Conservation (phyloP, 768 basidiomycete genomes). For the Wakefieldia striispora region DNA sequence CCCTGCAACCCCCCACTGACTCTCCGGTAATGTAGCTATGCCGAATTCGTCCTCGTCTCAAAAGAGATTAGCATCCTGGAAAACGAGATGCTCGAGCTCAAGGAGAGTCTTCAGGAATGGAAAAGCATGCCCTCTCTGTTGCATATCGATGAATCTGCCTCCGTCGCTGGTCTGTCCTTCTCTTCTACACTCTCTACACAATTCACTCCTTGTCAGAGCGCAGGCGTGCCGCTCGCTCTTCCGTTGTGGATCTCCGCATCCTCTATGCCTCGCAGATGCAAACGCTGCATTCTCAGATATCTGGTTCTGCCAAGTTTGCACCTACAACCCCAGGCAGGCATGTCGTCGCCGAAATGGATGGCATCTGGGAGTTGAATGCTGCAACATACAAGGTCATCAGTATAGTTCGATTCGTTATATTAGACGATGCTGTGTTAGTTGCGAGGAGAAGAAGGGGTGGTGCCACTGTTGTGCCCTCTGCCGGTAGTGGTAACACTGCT, state of each 20-base stretch:
- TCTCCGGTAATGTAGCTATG: slow-evolving; percentile 59
- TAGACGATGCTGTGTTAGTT: slow-evolving; percentile 90
- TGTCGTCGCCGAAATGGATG: slow-evolving; percentile 81
- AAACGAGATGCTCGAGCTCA: slow-evolving; percentile 97
- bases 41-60: slow-evolving; percentile 94
- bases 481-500: slow-evolving; percentile 58
- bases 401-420: slow-evolving; percentile 82
- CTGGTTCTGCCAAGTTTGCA: slow-evolving; percentile 93
- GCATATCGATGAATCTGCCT: slow-evolving; percentile 82
- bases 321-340: slow-evolving; percentile 91
- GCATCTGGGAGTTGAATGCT: slow-evolving; percentile 80
- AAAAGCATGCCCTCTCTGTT: slow-evolving; percentile 92
- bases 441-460: slow-evolving; percentile 70
- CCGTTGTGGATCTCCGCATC: slow-evolving; percentile 91
- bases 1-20: slow-evolving; percentile 5
- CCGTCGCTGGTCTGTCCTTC: slow-evolving; percentile 45
- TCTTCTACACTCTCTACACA: slow-evolving; percentile 24
- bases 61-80: slow-evolving; percentile 96
- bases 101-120: slow-evolving; percentile 92
- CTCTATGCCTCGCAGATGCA: slow-evolving; percentile 96
- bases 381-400: slow-evolving; percentile 94
- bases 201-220: slow-evolving; percentile 38
- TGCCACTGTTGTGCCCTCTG: slow-evolving; percentile 55
- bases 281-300: slow-evolving; percentile 81
- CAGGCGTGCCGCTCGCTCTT: slow-evolving; percentile 73